Evolutionary conservation across 2,329 filamentous ascomycete genomes (phyloP), one percentile per base, ranked within the genome.

Genomic region (Lasiodiplodia hormozganensis): DNA sequence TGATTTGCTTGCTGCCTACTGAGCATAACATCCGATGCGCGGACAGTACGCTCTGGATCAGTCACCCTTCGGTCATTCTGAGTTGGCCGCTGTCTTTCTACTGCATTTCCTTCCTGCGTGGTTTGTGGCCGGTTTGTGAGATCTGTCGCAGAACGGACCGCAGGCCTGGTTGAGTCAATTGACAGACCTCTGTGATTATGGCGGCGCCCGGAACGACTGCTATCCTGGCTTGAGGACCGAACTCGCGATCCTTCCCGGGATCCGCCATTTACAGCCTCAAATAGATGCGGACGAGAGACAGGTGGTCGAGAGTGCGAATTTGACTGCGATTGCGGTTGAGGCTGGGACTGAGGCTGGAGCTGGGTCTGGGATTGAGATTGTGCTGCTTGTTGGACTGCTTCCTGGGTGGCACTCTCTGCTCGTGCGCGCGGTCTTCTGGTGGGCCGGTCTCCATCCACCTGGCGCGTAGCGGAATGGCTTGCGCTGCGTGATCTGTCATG

Each of bases 131-230:
- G 72, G 21, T 79, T 75, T 21, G 78, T 78, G 1, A 93, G 80
- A 74, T 94, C 91, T 2, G 88, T 91, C 57, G 89, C 87, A 21
- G 91, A 92, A 25, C 87, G 85, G 25, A 86, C 83, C 14, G 87
- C 85, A 52, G 85, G 84, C 64, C 84, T 73, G 40, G 47, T 12
- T 66, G 68, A 16, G 77, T 75, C 65, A 47, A 58, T 67, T 12
- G 65, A 67, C 73, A 70, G 52, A 72, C 62, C 53, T 75, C 75
- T 53, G 68, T 78, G 69, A 74, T 76, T 65, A 67, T 77, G 74
- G 23, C 78, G 73, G 28, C 76, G 74, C 34, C 75, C 70, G 36
- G 77, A 78, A 49, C 76, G 73, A n/a, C 76, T 77, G 69, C 85
- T 85, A 28, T 83, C 71, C 81, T 82, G 73, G 75, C 82, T 78